Evolutionary conservation across 2,329 filamentous ascomycete species (phyloP), one percentile per base, ranked within the genome.

Genomic region (Claviceps pusilla): DNA sequence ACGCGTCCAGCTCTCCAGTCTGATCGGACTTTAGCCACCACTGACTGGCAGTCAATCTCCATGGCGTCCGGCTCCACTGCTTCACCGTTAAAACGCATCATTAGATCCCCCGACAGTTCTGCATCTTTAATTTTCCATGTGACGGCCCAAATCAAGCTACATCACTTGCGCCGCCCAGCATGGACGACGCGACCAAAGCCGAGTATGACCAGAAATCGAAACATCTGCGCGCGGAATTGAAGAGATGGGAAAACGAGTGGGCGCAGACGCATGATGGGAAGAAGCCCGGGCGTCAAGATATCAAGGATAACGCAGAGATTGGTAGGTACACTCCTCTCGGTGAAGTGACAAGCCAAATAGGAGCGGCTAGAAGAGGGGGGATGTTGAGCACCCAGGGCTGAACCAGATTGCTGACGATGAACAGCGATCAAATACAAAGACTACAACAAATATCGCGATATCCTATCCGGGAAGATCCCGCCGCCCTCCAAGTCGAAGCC

Each of bases 391-490:
- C 11, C 37, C 37, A 12, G 14, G 3, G 12, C 6, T 31, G 19
- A 19, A 0, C 12, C 7, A 50, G 19, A 45, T 7, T 7, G 24
- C 50, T 53, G 31, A 53, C 11, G 12, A 33, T 14, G 47, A 39
- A 43, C 60, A 86, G 84, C 82, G 42, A 74, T 73, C 49, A 89
- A 89, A 64, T 91, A 91, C 68, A 88, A 86, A 65, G 77, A 86
- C 58, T 90, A 89, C 68, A 82, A 83, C 65, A 82, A 76, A 59
- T 65, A 84, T 52, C 77, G 83, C 58, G 76, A 81, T 61, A 73
- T 80, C 48, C 69, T 82, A 56, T 66, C 75, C 1, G 78, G 79
- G 55, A 83, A 80, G 63, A 66, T 67, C 9, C 68, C 69, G 2
- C 66, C 72, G 2, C 64, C 70, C 54, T 61, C 68, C 3, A 61